A percentile compares a stretch with the other conserved stretches of the same genome.
These are phyloP conservation scores for Coemansia sp. DNA, from an alignment of 192 early-diverging fungal genomes.

Conservation along the genomic window DNA sequence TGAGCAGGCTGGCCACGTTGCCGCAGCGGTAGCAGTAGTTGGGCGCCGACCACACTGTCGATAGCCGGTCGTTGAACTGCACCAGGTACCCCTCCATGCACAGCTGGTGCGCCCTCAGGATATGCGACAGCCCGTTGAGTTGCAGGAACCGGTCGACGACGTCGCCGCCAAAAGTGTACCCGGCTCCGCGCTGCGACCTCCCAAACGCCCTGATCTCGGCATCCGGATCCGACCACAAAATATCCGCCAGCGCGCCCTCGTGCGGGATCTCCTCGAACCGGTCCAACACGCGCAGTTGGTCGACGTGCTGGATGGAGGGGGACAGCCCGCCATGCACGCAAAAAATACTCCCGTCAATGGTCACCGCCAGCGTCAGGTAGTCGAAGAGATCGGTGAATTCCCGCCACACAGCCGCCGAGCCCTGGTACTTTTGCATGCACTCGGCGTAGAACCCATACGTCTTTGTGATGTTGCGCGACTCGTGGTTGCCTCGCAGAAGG, in stretches of 20 bases:
- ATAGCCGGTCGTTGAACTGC: conserved; percentile 80
- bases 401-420: conserved; percentile 80
- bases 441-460: conserved; percentile 96
- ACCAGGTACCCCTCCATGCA: conserved; percentile 92
- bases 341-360: conserved; percentile 89
- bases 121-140: conserved; percentile 85
- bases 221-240: conserved; percentile 55
- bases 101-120: conserved; percentile 96
- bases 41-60: conserved; percentile 96
- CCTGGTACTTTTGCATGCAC: conserved; percentile 84
- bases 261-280: conserved; percentile 52
- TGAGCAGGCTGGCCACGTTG: conserved; percentile 94
- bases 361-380: conserved; percentile 84
- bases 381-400: conserved; percentile 96
- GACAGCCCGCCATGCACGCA: conserved; percentile 91
- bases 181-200: conserved; percentile 74
- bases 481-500: conserved; percentile 93
- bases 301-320: conserved; percentile 37
- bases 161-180: conserved; percentile 95
- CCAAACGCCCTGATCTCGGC: conserved; percentile 28
- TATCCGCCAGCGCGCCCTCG: conserved; percentile 48
- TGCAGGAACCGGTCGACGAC: conserved; percentile 97
- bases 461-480: conserved; percentile 90
- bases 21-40: conserved; percentile 99
- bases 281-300: conserved; percentile 39